These are phyloP conservation scores for Psilocybe mexicana DNA, from an alignment of 1,284 basidiomycete species.

Conservation along the genomic window DNA sequence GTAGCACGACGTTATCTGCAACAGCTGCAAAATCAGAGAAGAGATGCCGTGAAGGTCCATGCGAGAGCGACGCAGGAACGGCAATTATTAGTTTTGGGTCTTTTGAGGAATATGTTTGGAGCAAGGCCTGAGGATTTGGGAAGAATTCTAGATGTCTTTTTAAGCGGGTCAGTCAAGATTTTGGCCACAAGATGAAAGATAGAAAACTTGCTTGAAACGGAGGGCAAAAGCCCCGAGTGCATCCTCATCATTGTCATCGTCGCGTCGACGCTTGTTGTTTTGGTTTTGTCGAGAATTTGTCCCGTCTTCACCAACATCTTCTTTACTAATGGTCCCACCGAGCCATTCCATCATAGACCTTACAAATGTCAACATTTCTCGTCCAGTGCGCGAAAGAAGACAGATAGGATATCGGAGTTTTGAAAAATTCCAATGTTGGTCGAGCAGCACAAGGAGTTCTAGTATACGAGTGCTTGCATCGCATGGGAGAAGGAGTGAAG, in stretches of 20 bases:
- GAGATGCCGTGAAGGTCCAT: slow-evolving; percentile 86
- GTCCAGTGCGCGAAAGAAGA: slow-evolving; percentile 86
- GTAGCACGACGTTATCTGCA: slow-evolving; percentile 82
- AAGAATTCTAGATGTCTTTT: slow-evolving; percentile 88
- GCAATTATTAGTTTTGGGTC: slow-evolving; percentile 93
- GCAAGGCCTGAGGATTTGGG: slow-evolving; percentile 76
- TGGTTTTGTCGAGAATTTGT: slow-evolving; percentile 47
- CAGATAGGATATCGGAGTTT: slow-evolving; percentile 86
- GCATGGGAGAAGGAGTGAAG: slow-evolving; percentile 87
- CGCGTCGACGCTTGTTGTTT: slow-evolving; percentile 51
- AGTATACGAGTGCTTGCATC: slow-evolving; percentile 93
- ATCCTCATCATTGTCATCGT: slow-evolving; percentile 69
- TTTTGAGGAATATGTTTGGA: slow-evolving; percentile 81
- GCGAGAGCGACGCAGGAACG: slow-evolving; percentile 88
- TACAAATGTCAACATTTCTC: slow-evolving; percentile 94
- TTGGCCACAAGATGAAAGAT: not conserved
- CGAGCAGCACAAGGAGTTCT: slow-evolving; percentile 92
- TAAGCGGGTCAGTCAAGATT: slow-evolving; percentile 6
- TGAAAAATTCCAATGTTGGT: slow-evolving; percentile 96
- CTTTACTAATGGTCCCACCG: slow-evolving; percentile 89
- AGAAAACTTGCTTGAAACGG: slow-evolving; percentile 61
- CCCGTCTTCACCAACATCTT: slow-evolving; percentile 80
- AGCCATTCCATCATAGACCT: slow-evolving; percentile 99
- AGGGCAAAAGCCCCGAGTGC: slow-evolving; percentile 76
- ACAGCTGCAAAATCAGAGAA: slow-evolving; percentile 84